Conservation (phyloP, 495 filamentous ascomycete genomes). For the Aspergillus homomorphus region DNA sequence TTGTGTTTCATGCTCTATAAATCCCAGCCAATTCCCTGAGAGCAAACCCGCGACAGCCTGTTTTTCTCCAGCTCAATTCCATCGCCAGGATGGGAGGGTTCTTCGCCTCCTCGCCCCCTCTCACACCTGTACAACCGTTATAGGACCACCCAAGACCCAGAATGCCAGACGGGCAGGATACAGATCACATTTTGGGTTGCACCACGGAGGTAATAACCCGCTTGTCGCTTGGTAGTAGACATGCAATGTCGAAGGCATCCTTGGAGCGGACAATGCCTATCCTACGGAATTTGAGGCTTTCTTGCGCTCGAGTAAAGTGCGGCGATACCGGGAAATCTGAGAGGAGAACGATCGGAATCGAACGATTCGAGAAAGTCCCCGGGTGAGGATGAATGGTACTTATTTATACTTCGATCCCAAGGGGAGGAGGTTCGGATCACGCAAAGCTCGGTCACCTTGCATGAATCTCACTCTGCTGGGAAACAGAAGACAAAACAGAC, state of each 20-base stretch:
- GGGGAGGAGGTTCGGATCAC: neutral
- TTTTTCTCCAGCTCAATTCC: constrained; percentile 10
- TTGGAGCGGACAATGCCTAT: neutral
- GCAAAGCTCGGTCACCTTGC: constrained; percentile 1
- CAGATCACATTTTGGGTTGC: constrained; percentile 19
- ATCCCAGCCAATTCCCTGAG: constrained; percentile 5
- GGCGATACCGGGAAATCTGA: neutral
- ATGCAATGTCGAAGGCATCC: neutral
- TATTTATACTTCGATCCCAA: neutral
- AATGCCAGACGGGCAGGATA: constrained; percentile 12
- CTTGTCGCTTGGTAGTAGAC: neutral
- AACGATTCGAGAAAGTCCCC: neutral
- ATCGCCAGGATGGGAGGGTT: constrained; percentile 2
- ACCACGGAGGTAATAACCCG: constrained; percentile 9
- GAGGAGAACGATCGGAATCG: neutral
- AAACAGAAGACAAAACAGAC: neutral
- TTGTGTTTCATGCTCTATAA: constrained; percentile 11
- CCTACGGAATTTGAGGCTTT: neutral
- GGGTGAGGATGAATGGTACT: neutral
- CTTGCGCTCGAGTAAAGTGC: neutral
- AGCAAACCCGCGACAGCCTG: neutral
- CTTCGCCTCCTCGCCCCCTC: neutral
- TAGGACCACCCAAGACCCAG: constrained; percentile 8
- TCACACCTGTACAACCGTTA: constrained; percentile 18
- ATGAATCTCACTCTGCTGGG: neutral